Conservation (phyloP, 306 rosid species). For the Acacia melanoxylon region DNA sequence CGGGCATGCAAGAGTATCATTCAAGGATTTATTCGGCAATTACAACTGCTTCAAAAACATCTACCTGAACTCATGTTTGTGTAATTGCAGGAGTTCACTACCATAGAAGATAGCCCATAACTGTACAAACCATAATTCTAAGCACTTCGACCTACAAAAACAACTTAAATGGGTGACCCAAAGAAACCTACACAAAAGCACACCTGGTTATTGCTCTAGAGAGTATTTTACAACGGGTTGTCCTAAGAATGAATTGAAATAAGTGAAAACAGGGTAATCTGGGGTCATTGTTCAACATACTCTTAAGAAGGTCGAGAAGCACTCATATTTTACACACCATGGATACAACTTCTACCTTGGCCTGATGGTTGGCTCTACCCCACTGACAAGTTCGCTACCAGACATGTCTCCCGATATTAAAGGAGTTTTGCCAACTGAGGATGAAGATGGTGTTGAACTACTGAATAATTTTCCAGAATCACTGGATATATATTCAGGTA, state of each 20-base stretch:
- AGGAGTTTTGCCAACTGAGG: constrained; percentile 55
- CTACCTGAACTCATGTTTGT: background rate
- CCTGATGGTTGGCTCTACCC: constrained; percentile 67
- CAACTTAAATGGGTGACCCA: background rate
- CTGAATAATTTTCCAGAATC: constrained; percentile 45
- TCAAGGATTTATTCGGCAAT: background rate
- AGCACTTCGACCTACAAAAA: background rate
- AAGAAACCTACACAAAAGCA: background rate
- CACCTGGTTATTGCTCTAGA: background rate
- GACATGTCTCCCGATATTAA: constrained; percentile 67
- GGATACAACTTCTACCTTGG: constrained; percentile 64
- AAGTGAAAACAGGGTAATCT: constrained; percentile 5
- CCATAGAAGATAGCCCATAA: background rate
- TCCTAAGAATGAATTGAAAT: constrained; percentile 17
- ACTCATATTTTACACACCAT: too few relatives aligned
- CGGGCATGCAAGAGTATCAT: background rate
- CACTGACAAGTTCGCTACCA: constrained; percentile 85
- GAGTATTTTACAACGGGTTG: background rate
- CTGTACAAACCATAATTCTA: background rate
- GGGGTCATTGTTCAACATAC: constrained; percentile 22
- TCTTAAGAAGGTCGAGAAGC: background rate
- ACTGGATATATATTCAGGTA: constrained; percentile 20
- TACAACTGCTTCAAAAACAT: background rate
- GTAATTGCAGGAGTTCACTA: background rate
- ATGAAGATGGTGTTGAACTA: constrained; percentile 48